phyloP scores from a whole-genome alignment of 2,329 filamentous ascomycete genomes.

The Talaromyces sp. region DNA sequence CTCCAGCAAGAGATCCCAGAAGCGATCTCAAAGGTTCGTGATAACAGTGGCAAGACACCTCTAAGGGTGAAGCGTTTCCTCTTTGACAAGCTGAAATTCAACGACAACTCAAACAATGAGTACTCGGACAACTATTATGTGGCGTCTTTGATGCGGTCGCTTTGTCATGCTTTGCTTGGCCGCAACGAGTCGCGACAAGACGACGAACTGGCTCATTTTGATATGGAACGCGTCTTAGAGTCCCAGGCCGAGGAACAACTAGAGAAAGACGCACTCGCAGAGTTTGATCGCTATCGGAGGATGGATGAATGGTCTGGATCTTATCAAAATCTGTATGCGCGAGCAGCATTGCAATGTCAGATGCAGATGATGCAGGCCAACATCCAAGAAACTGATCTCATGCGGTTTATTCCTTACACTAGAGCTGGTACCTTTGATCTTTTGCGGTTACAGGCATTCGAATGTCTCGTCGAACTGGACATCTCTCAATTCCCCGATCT shows the following conservation, averaged over 20 bases:
- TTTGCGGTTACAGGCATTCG: constrained; percentile 62
- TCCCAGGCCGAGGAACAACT: constrained; percentile 58
- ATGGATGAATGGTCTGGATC: constrained; percentile 70
- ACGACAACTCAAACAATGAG: constrained; percentile 87
- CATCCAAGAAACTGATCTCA: constrained; percentile 55
- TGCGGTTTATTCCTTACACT: constrained; percentile 65
- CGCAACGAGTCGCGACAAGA: constrained; percentile 41
- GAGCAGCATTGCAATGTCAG: constrained; percentile 63
- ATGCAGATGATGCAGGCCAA: constrained; percentile 57
- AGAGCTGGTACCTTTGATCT: constrained; percentile 61
- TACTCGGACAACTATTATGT: constrained; percentile 92
- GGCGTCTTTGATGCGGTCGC: constrained; percentile 70
- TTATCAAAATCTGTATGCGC: constrained; percentile 66
- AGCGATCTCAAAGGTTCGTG: constrained; percentile 77
- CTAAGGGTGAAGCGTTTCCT: constrained; percentile 79
- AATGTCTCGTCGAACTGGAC: constrained; percentile 59
- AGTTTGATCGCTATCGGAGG: constrained; percentile 64
- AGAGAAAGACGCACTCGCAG: constrained; percentile 59
- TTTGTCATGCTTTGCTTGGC: constrained; percentile 59
- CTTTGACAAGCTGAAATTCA: constrained; percentile 85
- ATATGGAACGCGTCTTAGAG: constrained; percentile 52
- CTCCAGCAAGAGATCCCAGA: constrained; percentile 82
- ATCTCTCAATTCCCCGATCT: constrained; percentile 55
- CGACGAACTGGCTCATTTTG: constrained; percentile 46
- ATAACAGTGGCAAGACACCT: constrained; percentile 75